Base-by-base conservation (phyloP, 495 filamentous ascomycete genomes). In the Geopyxis carbonaria region DNA sequence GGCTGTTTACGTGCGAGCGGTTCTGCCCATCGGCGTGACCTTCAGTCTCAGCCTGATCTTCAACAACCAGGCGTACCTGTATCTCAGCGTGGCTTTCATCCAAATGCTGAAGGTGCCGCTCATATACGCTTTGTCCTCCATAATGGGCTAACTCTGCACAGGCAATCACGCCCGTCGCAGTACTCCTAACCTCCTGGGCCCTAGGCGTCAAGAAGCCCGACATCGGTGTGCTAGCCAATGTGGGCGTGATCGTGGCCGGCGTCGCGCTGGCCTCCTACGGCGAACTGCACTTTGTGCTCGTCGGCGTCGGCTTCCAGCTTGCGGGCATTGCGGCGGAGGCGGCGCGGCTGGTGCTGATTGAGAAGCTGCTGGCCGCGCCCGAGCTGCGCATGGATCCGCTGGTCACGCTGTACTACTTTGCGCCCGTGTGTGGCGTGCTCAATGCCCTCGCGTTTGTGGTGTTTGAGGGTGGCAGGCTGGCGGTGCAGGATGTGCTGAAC, bases 301-400 rank as follows among this genome's bases (percentile, higher is more conserved):
- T 74, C 46, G 85, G 85, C 46, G 81, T 94, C 67, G 56, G 92
- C 24, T 89, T 76, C 70, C 85, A 94, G 63, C 60, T 78, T 35
- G 73, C 64, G 40, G 85, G 86, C 59, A 77, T 94, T 53, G 55
- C 76, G 54, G 92, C 91, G 59, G 85, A 94, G 64, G 84, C 85
- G 38, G 75, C 82, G 48, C 80, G 85, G 51, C 70, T 94, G 48
- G 81, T 83, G 59, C 76, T 94, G 78, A 82, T 94, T 31, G 77
- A 93, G 66, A 74, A 75, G 30, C 68, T 94, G 34, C 72, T 94
- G 40, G 85, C 75, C 69, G 82, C 78, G 8, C 67, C 80, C 36
- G 85, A 92, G 64, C 92, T 74, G 72, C 93, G 92, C 75, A 94
- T 94, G 85, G 85, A 94, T 59, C 85, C 85, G 36, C 70, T 93